A percentile compares a stretch with the other conserved stretches of the same genome.
phyloP scores from a whole-genome alignment of 78 protist species.

The Dictyostelium purpureum region DNA sequence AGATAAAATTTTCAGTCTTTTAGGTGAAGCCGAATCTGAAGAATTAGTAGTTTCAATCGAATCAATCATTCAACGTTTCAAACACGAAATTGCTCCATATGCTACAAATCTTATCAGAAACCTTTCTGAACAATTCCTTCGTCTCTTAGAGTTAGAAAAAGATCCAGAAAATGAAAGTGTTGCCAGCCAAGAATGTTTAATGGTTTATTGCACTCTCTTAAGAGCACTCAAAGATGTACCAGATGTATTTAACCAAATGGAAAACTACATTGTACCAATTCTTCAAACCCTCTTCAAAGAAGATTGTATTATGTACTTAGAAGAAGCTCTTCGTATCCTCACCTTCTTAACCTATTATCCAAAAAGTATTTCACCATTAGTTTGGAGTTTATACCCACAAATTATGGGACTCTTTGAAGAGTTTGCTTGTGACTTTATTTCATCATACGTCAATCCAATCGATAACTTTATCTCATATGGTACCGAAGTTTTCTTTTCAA shows the following conservation, averaged over 20 bases:
- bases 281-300: neutral
- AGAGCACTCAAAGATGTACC: constrained; percentile 59
- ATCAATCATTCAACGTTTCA: constrained; percentile 65
- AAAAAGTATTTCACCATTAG: constrained; percentile 29
- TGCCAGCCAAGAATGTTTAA: constrained; percentile 45
- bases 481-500: constrained; percentile 58
- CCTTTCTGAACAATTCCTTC: constrained; percentile 35
- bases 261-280: constrained; percentile 21
- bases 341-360: constrained; percentile 70
- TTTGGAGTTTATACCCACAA: constrained; percentile 67
- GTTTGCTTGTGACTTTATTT: constrained; percentile 54
- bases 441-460: constrained; percentile 44
- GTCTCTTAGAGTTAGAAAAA: constrained; percentile 3
- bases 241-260: constrained; percentile 34
- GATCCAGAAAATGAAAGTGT: neutral
- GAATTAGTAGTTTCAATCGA: constrained; percentile 74
- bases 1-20: constrained; percentile 69
- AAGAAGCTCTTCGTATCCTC: constrained; percentile 56
- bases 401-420: constrained; percentile 51
- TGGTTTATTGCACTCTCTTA: constrained; percentile 5
- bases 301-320: constrained; percentile 46
- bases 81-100: constrained; percentile 74
- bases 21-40: constrained; percentile 81
- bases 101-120: constrained; percentile 10
- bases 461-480: constrained; percentile 77